phyloP scores from a whole-genome alignment of 345 rosid genomes.

The Adansonia digitata region DNA sequence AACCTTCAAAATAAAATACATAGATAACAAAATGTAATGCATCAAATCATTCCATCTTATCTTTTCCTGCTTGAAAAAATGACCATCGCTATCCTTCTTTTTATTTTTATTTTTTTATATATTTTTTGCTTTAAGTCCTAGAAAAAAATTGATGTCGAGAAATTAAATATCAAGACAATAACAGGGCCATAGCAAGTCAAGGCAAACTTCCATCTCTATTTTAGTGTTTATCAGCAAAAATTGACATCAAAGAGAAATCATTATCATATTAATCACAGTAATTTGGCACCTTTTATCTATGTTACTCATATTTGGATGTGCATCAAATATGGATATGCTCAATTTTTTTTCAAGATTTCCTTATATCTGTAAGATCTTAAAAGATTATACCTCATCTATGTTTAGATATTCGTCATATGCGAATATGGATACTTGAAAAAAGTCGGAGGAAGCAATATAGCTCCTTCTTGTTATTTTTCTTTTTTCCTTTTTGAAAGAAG shows the following conservation, averaged over 20 bases:
- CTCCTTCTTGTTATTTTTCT: no score
- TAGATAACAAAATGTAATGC: neutral
- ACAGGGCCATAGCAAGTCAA: neutral
- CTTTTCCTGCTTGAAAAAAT: no score
- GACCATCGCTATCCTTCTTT: neutral
- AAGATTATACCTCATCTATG: no score
- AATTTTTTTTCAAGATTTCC: no score
- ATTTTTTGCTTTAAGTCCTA: neutral
- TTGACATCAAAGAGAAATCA: neutral
- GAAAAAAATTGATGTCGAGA: neutral
- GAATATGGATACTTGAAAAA: no score
- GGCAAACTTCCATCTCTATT: neutral
- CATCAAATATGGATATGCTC: no score
- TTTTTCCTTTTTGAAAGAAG: neutral
- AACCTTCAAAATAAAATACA: neutral
- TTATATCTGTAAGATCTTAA: no score
- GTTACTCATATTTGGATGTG: no score
- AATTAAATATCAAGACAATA: neutral
- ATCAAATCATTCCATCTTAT: neutral
- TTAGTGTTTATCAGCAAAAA: neutral
- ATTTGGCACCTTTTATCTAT: neutral
- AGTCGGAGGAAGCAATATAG: no score
- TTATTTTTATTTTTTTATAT: neutral
- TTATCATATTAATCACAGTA: neutral
- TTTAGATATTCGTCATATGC: no score